Conservation (phyloP, 208 protist genomes). For the Zelonia costaricensis region DNA sequence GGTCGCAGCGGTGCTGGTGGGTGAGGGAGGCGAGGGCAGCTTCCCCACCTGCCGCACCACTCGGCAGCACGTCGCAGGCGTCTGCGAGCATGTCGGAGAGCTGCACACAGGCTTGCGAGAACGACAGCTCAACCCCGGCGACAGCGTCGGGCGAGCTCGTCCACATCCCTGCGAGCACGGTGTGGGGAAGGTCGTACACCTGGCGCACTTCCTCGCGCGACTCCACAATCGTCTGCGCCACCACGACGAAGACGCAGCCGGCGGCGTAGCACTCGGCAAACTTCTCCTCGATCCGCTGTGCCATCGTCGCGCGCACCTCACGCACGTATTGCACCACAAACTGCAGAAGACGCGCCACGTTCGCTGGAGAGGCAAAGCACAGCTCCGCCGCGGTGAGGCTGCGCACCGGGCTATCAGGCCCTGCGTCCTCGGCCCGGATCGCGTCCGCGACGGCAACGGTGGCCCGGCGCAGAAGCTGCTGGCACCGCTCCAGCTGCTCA, state of each 20-base stretch:
- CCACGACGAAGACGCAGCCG: constrained; percentile 59
- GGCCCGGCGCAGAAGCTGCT: constrained; percentile 55
- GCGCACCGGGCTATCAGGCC: neutral
- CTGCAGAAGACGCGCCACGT: constrained; percentile 42
- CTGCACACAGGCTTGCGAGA: constrained; percentile 35
- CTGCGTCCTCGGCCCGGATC: constrained; percentile 27
- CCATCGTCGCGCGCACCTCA: constrained; percentile 43
- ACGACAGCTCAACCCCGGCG: constrained; percentile 39
- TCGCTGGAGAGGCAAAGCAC: constrained; percentile 51
- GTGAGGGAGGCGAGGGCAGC: constrained; percentile 5
- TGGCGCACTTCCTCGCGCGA: constrained; percentile 55
- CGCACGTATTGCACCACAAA: constrained; percentile 37
- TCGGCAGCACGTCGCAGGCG: constrained; percentile 16
- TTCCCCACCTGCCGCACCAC: neutral
- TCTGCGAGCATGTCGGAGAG: constrained; percentile 47
- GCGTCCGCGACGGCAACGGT: constrained; percentile 52
- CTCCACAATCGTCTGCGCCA: constrained; percentile 60
- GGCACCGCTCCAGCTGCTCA: constrained; percentile 58
- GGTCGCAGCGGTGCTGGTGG: constrained; percentile 25
- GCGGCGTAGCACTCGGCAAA: constrained; percentile 53
- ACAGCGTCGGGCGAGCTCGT: constrained; percentile 44
- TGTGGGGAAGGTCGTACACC: constrained; percentile 35
- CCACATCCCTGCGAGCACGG: constrained; percentile 42
- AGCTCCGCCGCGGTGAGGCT: constrained; percentile 66
- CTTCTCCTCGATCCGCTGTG: constrained; percentile 56